These are phyloP conservation scores for Lineolata rhizophorae DNA, from an alignment of 495 filamentous ascomycete species.

Conservation along the genomic window DNA sequence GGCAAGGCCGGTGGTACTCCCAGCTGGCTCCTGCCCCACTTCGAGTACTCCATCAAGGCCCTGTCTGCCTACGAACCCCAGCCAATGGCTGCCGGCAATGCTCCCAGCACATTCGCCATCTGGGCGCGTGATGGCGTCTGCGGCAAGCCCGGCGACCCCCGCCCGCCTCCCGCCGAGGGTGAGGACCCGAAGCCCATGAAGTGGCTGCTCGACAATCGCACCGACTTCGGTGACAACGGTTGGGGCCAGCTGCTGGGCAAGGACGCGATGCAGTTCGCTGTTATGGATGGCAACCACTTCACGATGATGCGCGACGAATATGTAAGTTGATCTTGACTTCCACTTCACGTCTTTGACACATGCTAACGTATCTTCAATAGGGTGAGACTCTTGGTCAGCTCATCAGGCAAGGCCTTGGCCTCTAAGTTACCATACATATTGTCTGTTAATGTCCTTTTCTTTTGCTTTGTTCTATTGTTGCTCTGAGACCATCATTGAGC, in stretches of 20 bases:
- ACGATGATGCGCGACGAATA: conserved; percentile 43
- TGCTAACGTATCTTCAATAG: conserved; percentile 8
- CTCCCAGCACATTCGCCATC: conserved; percentile 44
- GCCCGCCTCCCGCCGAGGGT: conserved; percentile 25
- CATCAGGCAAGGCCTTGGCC: conserved; percentile 11
- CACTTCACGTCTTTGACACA: background rate
- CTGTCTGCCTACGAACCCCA: conserved; percentile 48
- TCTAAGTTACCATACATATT: no score
- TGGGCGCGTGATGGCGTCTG: conserved; percentile 73
- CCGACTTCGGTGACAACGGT: conserved; percentile 54
- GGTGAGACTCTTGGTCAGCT: conserved; percentile 14
- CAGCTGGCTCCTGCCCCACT: conserved; percentile 71
- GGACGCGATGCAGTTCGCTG: conserved; percentile 35
- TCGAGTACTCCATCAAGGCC: conserved; percentile 51
- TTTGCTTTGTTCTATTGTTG: no score
- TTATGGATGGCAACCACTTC: conserved; percentile 50
- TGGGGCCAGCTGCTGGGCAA: conserved; percentile 52
- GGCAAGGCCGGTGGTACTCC: conserved; percentile 37
- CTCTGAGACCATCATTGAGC: no score
- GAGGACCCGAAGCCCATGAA: conserved; percentile 50
- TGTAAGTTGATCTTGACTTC: conserved; percentile 18
- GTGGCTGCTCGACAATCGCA: conserved; percentile 60
- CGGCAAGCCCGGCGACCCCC: conserved; percentile 41
- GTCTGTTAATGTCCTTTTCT: no score
- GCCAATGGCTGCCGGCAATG: conserved; percentile 26